Percentiles rank a stretch among this genome's conserved stretches.
These are phyloP conservation scores for Malus fusca DNA, from an alignment of 306 rosid genomes.

Conservation along the genomic window DNA sequence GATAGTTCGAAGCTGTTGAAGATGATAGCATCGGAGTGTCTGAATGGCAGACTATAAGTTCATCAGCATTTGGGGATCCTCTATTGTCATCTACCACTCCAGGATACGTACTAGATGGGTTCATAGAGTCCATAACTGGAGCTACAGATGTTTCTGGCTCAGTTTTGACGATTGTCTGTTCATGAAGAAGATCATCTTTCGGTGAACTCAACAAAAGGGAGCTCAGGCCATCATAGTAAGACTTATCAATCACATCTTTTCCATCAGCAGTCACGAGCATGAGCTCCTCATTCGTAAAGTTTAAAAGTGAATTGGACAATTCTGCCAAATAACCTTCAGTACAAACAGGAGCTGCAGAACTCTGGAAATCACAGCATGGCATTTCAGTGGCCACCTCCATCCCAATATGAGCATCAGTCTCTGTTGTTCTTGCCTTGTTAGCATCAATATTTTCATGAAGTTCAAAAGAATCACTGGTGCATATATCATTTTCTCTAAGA, in stretches of 20 bases:
- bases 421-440: slow-evolving; percentile 23
- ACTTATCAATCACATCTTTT: slow-evolving; percentile 61
- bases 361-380: slow-evolving; percentile 35
- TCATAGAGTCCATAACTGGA: slow-evolving; percentile 22
- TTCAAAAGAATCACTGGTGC: slow-evolving; percentile 23
- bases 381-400: slow-evolving; percentile 20
- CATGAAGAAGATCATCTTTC: slow-evolving; percentile 30
- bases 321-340: slow-evolving; percentile 64
- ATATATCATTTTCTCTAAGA: slow-evolving; percentile 18
- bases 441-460: slow-evolving; percentile 25
- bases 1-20: slow-evolving; percentile 33
- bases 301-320: slow-evolving; percentile 66
- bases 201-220: slow-evolving; percentile 67
- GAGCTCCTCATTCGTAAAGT: slow-evolving; percentile 74
- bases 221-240: slow-evolving; percentile 78
- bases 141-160: slow-evolving; percentile 30
- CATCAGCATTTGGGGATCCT: slow-evolving; percentile 26
- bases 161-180: slow-evolving; percentile 23
- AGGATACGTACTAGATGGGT: slow-evolving; percentile 30
- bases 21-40: slow-evolving; percentile 40
- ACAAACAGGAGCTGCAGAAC: slow-evolving; percentile 24
- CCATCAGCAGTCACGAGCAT: slow-evolving; percentile 51
- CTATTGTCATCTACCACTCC: slow-evolving; percentile 33
- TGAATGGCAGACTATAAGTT: slow-evolving; percentile 24
- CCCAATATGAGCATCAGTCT: slow-evolving; percentile 18